phyloP scores from a whole-genome alignment of 1,284 basidiomycete genomes.

The Cystobasidium sp. region DNA sequence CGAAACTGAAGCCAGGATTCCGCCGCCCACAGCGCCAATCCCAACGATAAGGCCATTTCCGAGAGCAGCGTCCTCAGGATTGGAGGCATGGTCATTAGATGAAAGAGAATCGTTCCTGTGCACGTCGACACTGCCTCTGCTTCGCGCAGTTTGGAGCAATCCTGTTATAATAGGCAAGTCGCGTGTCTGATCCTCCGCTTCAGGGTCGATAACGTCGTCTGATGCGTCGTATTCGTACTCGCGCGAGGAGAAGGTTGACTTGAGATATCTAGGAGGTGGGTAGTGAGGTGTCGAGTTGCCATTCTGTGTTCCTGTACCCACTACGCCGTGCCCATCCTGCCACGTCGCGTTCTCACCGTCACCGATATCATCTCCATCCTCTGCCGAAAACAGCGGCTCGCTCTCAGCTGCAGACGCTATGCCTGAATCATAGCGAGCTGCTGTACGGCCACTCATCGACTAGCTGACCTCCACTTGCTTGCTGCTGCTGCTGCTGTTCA shows the following conservation, averaged over 20 bases:
- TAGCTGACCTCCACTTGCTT: not conserved
- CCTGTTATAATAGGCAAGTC: conserved; percentile 46
- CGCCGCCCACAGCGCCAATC: conserved; percentile 31
- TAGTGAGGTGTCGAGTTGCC: not conserved
- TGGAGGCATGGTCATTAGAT: not conserved
- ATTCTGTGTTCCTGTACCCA: not conserved
- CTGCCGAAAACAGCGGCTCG: conserved; percentile 35
- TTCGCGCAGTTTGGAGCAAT: conserved; percentile 24
- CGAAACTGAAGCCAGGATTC: conserved; percentile 47
- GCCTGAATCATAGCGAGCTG: not conserved
- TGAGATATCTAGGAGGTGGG: conserved; percentile 38
- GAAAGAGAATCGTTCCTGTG: not conserved
- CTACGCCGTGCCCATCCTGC: not conserved
- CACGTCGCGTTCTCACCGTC: not conserved
- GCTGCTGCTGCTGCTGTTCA: no score
- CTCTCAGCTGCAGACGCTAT: conserved; percentile 9
- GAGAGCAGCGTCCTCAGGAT: conserved; percentile 4
- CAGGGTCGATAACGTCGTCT: conserved; percentile 50
- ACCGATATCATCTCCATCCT: not conserved
- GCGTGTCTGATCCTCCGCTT: conserved; percentile 42
- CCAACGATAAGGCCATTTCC: conserved; percentile 33
- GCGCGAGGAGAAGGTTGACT: conserved; percentile 53
- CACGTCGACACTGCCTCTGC: conserved; percentile 26
- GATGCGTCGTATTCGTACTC: conserved; percentile 57
- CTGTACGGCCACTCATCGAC: not conserved